Percentiles rank a stretch among this genome's conserved stretches.
These are phyloP conservation scores for Oxyria digyna DNA, from an alignment of 148 eudicot genomes.

Conservation along the genomic window DNA sequence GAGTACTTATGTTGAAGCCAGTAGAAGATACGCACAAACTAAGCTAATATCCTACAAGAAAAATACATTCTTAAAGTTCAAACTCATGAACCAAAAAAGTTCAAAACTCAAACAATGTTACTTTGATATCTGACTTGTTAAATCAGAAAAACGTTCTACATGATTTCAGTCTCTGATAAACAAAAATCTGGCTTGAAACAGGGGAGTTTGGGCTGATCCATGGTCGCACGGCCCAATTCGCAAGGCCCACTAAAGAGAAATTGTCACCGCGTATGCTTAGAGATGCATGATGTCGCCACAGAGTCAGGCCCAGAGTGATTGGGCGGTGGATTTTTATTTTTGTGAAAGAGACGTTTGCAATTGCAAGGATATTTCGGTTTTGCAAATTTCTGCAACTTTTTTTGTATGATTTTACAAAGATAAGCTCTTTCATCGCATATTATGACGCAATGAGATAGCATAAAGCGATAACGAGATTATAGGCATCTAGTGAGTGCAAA, in stretches of 20 bases:
- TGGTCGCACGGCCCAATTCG: neutral
- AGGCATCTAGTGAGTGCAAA: too few species aligned
- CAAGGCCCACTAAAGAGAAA: neutral
- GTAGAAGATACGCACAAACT: too few species aligned
- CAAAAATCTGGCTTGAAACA: neutral
- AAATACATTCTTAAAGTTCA: too few species aligned
- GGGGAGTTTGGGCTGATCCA: neutral
- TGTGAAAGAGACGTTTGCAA: neutral
- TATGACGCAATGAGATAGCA: too few species aligned
- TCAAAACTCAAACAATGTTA: too few species aligned
- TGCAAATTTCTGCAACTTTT: neutral
- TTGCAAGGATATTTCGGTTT: neutral
- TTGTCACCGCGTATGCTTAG: neutral
- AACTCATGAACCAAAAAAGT: too few species aligned
- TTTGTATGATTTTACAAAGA: neutral
- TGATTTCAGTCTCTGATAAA: too few species aligned
- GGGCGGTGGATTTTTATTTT: neutral
- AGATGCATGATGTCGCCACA: neutral
- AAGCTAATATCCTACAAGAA: too few species aligned
- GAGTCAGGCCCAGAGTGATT: neutral
- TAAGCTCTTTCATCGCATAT: neutral
- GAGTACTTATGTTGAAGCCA: too few species aligned
- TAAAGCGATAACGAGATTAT: too few species aligned
- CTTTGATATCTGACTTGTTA: too few species aligned
- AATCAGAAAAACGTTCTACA: too few species aligned